Evolutionary conservation across 1,284 basidiomycete genomes (phyloP), one percentile per base, ranked within the genome.

Genomic region (Papiliotrema terrestris): DNA sequence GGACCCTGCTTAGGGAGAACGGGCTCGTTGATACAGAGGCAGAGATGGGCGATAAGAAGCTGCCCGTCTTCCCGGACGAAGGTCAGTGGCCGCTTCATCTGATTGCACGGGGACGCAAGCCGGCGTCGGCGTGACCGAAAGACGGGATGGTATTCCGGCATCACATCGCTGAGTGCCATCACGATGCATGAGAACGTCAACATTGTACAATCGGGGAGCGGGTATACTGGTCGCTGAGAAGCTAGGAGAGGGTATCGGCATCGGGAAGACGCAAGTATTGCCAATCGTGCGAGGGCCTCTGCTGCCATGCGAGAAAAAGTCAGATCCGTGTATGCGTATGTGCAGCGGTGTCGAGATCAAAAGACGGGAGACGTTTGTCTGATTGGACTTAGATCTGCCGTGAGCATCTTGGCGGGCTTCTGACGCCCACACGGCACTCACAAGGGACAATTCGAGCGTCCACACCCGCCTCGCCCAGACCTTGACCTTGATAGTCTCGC

Each of bases 401-500:
- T 25, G 15, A 25, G 15, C 15, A 45, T 8, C 6, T 17, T 45
- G 20, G 15, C 5, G 13, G 14, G 20, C 8, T n/a, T 48, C 19
- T 36, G 46, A 29, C 8, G 8, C 9, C 17, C 20, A 45, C 20
- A 39, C 15, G 36, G 23, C 1, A 84, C 88, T 66, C 67, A 96
- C 91, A 81, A 98, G 78, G 76, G 91, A 94, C 60, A 98, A 82
- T 79, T 98, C 95, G 52, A 98, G 80, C 6, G 95, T 98, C 95
- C 95, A 98, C n/a, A 98, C 94, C 55, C 96, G 81, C 57, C 95
- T 83, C 23, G 94, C 92, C 94, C 96, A 98, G 44, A 98, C 83
- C 76, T 94, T 95, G 67, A 93, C 83, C 15, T 72, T 78, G 62
- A 82, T 80, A 19, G 58, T 68, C 65, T 85, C 46, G 8, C 36